Evolutionary conservation across 2,329 filamentous ascomycete species (phyloP), one percentile per base, ranked within the genome.

Genomic region (Arthrobotrys conoides): DNA sequence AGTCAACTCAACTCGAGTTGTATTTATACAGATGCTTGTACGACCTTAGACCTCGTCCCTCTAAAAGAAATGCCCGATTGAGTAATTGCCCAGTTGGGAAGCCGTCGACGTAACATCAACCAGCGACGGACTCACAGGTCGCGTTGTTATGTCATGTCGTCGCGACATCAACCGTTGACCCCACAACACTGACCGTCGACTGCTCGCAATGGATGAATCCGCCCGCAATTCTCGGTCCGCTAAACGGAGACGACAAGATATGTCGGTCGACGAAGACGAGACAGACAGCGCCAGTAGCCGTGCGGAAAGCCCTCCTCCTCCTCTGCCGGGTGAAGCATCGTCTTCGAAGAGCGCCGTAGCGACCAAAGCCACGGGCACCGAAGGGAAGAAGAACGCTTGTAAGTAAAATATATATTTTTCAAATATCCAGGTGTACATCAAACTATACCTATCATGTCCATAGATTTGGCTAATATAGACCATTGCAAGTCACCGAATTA

Each of bases 371-470:
- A 27, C 8, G 16, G 9, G 20, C 16, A n/a, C 36, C 20, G 46
- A 22, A 5, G 49, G 18, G 1, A 71, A 71, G 67, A 77, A 71
- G 61, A 77, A 71, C 63, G 67, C 73, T 10, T 77, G 73, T 77
- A 51, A 48, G 73, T 46, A 9, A 46, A 3, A 6, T 3, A 36
- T 36, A 36, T 36, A 46, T 46, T 6, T 5, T 46, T 2, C 41
- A 46, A 12, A 8, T 10, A 8, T 8, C 9, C 9, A 36, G 5
- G 9, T 36, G n/a, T n/a, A n/a, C n/a, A 8, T 36, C 9, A 10
- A 8, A 12, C 9, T 36, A 12, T 36, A 36, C 9, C 33, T 36
- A 36, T 12, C 5, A 2, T 10, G 8, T 36, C 18, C 44, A 46
- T 6, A 14, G 36, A 2, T 14, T 46, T 18, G 9, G 18, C 44